phyloP scores from a whole-genome alignment of 1,284 basidiomycete species.

The Rhizopogon hawkerae region DNA sequence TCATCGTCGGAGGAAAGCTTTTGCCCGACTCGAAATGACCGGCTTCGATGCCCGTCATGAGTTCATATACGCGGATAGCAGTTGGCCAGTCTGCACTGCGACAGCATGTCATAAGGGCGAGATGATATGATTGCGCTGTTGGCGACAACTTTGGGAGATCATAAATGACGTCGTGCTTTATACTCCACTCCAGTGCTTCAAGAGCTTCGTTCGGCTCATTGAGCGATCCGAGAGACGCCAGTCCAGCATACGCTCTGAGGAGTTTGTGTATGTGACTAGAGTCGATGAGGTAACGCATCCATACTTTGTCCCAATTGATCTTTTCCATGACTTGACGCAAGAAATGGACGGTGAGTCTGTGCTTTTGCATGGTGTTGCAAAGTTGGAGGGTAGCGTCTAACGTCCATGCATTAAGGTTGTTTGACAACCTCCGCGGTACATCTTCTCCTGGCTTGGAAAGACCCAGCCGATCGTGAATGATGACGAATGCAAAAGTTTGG shows the following conservation, averaged over 20 bases:
- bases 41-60: constrained; percentile 55
- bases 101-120: constrained; percentile 54
- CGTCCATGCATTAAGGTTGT: constrained; percentile 37
- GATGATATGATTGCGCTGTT: constrained; percentile 40
- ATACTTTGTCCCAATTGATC: constrained; percentile 24
- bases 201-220: constrained; percentile 35
- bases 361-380: constrained; percentile 42
- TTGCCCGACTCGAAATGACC: constrained; percentile 44
- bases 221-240: constrained; percentile 30
- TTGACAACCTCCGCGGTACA: constrained; percentile 26
- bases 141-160: constrained; percentile 41
- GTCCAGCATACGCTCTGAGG: constrained; percentile 41
- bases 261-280: constrained; percentile 50
- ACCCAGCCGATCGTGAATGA: constrained; percentile 55
- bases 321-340: constrained; percentile 44
- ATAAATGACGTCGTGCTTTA: constrained; percentile 37
- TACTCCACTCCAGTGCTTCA: constrained; percentile 55
- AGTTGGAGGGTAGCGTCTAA: constrained; percentile 47
- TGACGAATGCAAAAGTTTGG: constrained; percentile 52
- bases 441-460: constrained; percentile 41
- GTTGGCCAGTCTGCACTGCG: constrained; percentile 51
- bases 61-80: constrained; percentile 47
- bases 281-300: constrained; percentile 37
- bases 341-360: constrained; percentile 44
- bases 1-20: constrained; percentile 26